Base-by-base conservation (phyloP, 208 protist genomes). In the Trypanosoma theileri region DNA sequence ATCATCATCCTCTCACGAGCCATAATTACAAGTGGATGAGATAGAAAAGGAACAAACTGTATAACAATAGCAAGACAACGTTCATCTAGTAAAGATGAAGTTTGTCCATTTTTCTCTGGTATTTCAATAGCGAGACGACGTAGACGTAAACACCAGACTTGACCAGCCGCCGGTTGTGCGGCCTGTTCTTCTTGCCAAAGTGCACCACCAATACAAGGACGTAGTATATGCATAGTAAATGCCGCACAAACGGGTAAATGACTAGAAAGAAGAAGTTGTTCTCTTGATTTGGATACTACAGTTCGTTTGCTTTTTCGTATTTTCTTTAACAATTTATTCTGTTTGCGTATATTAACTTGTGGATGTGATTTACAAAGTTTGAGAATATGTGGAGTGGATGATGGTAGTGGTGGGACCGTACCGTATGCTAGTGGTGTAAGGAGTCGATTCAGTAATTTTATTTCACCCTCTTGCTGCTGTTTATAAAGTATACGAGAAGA, bases 401-500 rank as follows among this genome's bases (percentile, higher is more conserved):
- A 46, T 17, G 41, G 42, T 4, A 31, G 12, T 0, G 31, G 57
- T 28, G 54, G n/a, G 4, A 61, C 41, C 51, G 53, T 63, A 21
- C 41, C 55, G 22, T 63, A 61, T 19, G 42, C 66, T 35, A 26
- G 16, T 19, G 55, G 54, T 22, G 42, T 63, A 12, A 51, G 31
- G 7, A 22, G 41, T 40, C 66, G 28, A 31, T 50, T 3, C 40
- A 22, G 48, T n/a, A 60, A n/a, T n/a, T 48, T 14, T 4, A 60
- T 26, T 10, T 42, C 19, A 21, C 21, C 13, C 10, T 40, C 11
- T 4, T 10, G 0, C 0, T n/a, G 13, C 16, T 22, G 6, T 26
- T 40, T 64, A 41, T 62, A 71, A 0, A 71, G 31, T 62, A 71
- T 61, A 28, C 66, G 66, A 21, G 66, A 58, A 19, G 66, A 48